A percentile compares a stretch with the other conserved stretches of the same genome.
phyloP scores from a whole-genome alignment of 2,329 filamentous ascomycete species.

The Pseudocercospora musae region DNA sequence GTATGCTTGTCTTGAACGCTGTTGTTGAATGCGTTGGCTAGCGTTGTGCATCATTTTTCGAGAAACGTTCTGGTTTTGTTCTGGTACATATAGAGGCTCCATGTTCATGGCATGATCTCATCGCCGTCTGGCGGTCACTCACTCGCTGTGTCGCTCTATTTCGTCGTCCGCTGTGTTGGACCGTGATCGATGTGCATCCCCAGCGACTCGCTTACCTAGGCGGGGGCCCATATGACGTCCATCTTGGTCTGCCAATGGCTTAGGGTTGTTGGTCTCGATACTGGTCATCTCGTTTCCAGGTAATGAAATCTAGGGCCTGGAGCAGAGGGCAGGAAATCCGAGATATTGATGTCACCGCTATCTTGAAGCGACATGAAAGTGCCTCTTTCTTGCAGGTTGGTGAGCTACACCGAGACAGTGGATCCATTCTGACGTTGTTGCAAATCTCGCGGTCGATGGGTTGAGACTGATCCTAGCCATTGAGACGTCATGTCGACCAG shows the following conservation, averaged over 20 bases:
- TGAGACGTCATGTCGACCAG: slow-evolving; percentile 1
- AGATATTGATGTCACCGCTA: background rate
- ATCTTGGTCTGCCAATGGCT: no score
- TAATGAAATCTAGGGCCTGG: no score
- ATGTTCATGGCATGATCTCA: background rate
- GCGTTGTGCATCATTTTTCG: background rate
- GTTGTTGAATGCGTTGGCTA: background rate
- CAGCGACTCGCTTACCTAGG: background rate
- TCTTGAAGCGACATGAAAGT: no score
- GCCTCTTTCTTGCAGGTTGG: background rate
- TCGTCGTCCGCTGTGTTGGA: background rate
- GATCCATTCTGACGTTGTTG: background rate
- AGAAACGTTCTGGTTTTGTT: background rate
- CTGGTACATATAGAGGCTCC: background rate
- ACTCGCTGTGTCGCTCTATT: background rate
- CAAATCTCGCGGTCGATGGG: background rate
- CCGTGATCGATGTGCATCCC: background rate
- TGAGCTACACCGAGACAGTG: background rate
- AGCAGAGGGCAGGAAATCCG: no score
- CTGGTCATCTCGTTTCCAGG: no score
- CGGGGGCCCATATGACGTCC: background rate
- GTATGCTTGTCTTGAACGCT: background rate
- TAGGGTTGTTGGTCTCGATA: no score
- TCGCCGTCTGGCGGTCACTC: background rate
- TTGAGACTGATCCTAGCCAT: background rate